Evolutionary conservation across 1,139 yeast species (phyloP).

Genomic region (Pichia inconspicua): DNA sequence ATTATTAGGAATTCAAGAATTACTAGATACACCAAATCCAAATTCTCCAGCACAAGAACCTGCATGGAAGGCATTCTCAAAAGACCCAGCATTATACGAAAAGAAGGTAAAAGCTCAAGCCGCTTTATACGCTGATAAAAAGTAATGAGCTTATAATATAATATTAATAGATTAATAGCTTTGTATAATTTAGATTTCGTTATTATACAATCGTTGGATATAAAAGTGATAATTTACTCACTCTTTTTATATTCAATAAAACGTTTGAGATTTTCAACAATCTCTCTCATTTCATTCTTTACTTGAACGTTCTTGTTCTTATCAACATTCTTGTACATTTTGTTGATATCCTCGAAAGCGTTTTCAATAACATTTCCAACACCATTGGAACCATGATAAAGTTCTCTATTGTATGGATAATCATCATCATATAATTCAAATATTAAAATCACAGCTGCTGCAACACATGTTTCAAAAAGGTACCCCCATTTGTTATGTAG

Average conservation of each 20-base stretch:
- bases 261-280: conserved; percentile 56
- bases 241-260: conserved; percentile 71
- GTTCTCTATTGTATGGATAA: conserved; percentile 57
- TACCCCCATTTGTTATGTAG: conserved; percentile 21
- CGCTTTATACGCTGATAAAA: conserved; percentile 43
- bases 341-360: conserved; percentile 40
- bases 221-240: conserved; percentile 9
- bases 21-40: conserved; percentile 84
- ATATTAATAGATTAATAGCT: no score
- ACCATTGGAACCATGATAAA: conserved; percentile 56
- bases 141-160: neutral
- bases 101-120: conserved; percentile 80
- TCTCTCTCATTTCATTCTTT: conserved; percentile 63
- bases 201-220: neutral
- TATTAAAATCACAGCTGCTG: conserved; percentile 56
- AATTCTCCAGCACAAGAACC: conserved; percentile 97
- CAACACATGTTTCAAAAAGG: conserved; percentile 31
- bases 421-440: conserved; percentile 82
- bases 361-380: conserved; percentile 33
- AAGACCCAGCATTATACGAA: conserved; percentile 61
- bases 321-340: conserved; percentile 57
- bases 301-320: conserved; percentile 52
- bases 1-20: conserved; percentile 85
- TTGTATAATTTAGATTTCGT: no score
- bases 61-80: conserved; percentile 80